A percentile compares a stretch with the other conserved stretches of the same genome.
These are phyloP conservation scores for Chaetomium sp. DNA, from an alignment of 2,329 filamentous ascomycete species.

Conservation along the genomic window DNA sequence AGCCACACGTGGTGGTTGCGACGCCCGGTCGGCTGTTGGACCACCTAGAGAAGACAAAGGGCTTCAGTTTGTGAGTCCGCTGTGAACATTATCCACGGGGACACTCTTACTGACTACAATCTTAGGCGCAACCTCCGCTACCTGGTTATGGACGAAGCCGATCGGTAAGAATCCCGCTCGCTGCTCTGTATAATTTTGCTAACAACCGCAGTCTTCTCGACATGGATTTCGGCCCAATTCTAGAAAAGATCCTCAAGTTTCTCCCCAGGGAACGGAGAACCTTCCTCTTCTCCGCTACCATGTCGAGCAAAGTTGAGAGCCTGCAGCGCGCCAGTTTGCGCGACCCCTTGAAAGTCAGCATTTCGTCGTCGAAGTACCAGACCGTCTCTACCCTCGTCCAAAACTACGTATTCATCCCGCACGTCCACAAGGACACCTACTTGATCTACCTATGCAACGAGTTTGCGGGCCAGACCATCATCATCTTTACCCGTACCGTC, in stretches of 20 bases:
- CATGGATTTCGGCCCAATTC: slow-evolving; percentile 87
- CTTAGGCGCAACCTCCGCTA: slow-evolving; percentile 66
- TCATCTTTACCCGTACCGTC: slow-evolving; percentile 91
- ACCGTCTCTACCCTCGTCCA: slow-evolving; percentile 88
- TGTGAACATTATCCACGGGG: background rate
- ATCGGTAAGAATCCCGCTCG: slow-evolving; percentile 51
- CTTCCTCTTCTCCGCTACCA: slow-evolving; percentile 91
- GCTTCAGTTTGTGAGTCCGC: slow-evolving; percentile 71
- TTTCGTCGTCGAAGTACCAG: slow-evolving; percentile 83
- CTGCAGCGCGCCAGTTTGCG: slow-evolving; percentile 85
- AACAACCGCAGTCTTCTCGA: slow-evolving; percentile 63
- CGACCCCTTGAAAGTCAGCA: slow-evolving; percentile 80
- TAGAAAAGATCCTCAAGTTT: slow-evolving; percentile 92
- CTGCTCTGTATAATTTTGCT: background rate
- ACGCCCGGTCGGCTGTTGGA: slow-evolving; percentile 83
- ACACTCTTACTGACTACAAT: slow-evolving; percentile 7
- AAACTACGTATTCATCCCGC: slow-evolving; percentile 82
- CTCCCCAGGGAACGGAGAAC: slow-evolving; percentile 77
- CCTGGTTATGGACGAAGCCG: slow-evolving; percentile 93
- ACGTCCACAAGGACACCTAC: slow-evolving; percentile 86
- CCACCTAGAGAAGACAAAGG: slow-evolving; percentile 95
- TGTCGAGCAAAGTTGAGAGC: slow-evolving; percentile 90
- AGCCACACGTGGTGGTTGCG: slow-evolving; percentile 90
- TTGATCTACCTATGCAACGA: slow-evolving; percentile 86
- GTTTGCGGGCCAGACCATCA: slow-evolving; percentile 79